Percentiles rank a stretch among this genome's conserved stretches.
Conservation (phyloP, 768 basidiomycete species). For the Hygrocybe coccinea region DNA sequence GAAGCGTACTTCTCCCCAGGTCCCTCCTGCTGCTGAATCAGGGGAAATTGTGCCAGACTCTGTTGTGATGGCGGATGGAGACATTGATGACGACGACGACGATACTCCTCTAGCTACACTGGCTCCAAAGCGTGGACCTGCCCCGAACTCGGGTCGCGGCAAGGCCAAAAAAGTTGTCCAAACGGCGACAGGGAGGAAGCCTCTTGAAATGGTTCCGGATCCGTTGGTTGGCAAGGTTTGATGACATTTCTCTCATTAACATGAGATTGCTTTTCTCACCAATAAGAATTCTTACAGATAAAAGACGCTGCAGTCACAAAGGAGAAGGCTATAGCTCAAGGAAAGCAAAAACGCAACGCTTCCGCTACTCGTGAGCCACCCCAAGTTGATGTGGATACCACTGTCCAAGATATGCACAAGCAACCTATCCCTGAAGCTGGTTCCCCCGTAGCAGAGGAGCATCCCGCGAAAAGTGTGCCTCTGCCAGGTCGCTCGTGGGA, state of each 20-base stretch:
- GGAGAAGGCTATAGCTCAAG: no score
- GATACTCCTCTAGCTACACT: constrained; percentile 43
- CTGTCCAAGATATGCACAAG: neutral
- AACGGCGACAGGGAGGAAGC: constrained; percentile 4
- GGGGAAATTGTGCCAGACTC: constrained; percentile 26
- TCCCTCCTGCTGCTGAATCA: constrained; percentile 4
- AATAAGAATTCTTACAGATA: neutral
- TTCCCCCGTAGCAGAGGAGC: neutral
- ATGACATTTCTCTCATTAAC: neutral
- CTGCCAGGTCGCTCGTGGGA: constrained; percentile 29
- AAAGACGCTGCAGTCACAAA: neutral
- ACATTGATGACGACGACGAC: constrained; percentile 33
- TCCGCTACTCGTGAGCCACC: no score
- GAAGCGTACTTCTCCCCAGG: constrained; percentile 6
- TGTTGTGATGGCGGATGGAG: constrained; percentile 16
- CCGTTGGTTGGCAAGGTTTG: constrained; percentile 9
- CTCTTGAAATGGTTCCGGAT: constrained; percentile 11
- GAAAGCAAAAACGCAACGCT: neutral
- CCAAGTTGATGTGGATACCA: no score
- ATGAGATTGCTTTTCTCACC: neutral
- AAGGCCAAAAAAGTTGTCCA: constrained; percentile 15
- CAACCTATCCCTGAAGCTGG: neutral
- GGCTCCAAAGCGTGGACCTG: constrained; percentile 3
- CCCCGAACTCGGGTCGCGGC: neutral
- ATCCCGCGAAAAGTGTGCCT: neutral